A percentile compares a stretch with the other conserved stretches of the same genome.
These are phyloP conservation scores for Helianthus tuberosus DNA, from an alignment of 129 eudicot species.

Conservation along the genomic window DNA sequence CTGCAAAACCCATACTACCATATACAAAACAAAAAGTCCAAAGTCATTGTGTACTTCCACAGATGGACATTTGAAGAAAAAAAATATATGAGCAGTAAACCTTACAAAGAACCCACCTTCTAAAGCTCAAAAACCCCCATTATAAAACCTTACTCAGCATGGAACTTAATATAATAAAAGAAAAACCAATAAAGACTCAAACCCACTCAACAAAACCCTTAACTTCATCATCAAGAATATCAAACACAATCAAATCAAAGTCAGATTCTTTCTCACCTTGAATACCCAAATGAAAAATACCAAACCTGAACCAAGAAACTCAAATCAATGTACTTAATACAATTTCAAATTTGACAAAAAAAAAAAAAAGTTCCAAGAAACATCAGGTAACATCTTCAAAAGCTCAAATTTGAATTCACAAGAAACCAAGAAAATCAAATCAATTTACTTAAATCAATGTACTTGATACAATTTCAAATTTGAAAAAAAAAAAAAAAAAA, in stretches of 20 bases:
- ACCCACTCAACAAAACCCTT: too few relatives aligned
- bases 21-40: neutral
- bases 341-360: too few relatives aligned
- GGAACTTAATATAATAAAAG: neutral
- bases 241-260: neutral
- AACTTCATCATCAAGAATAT: neutral
- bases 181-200: neutral
- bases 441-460: too few relatives aligned
- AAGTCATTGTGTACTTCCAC: too few relatives aligned
- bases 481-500: too few relatives aligned
- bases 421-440: too few relatives aligned
- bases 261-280: conserved; percentile 31
- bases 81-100: conserved; percentile 10
- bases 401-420: too few relatives aligned
- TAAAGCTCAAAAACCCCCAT: neutral
- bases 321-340: too few relatives aligned
- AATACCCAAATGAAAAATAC: conserved; percentile 62
- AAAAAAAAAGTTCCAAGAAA: too few relatives aligned
- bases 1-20: neutral
- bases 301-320: conserved; percentile 48
- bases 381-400: too few relatives aligned
- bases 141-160: neutral
- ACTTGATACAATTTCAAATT: too few relatives aligned
- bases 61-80: neutral
- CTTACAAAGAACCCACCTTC: conserved; percentile 1